phyloP scores from a whole-genome alignment of 164 flowering plant genomes.

The Protea cynaroides region DNA sequence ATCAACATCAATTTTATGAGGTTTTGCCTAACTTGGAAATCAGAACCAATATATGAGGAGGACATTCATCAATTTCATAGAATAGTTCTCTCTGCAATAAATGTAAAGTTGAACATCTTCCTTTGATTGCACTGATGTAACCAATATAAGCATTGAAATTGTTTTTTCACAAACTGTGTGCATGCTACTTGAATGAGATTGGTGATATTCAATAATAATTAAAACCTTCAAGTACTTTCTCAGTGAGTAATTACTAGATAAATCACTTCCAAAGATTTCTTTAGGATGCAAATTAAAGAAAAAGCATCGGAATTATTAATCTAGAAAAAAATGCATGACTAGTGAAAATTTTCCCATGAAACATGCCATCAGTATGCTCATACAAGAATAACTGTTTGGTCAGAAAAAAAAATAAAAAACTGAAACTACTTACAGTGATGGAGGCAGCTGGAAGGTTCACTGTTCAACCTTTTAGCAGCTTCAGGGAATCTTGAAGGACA shows the following conservation, averaged over 20 bases:
- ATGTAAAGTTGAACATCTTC: too few relatives aligned
- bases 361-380: background rate
- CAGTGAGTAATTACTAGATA: background rate
- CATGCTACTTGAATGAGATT: background rate
- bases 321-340: background rate
- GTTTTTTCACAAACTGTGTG: background rate
- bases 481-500: conserved; percentile 32
- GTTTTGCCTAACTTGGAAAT: too few relatives aligned
- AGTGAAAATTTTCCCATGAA: too few relatives aligned
- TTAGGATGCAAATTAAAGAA: background rate
- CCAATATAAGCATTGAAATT: background rate
- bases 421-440: conserved; percentile 62
- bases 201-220: background rate
- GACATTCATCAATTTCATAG: too few relatives aligned
- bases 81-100: too few relatives aligned
- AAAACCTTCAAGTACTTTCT: background rate
- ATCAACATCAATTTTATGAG: too few relatives aligned
- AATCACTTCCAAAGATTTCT: background rate
- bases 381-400: too few relatives aligned
- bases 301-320: background rate
- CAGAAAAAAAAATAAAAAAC: background rate
- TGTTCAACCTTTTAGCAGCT: conserved; percentile 67
- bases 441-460: conserved; percentile 67
- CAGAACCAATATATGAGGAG: too few relatives aligned
- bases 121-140: too few relatives aligned